These are phyloP conservation scores for Daldinia bambusicola DNA, from an alignment of 495 filamentous ascomycete genomes.

Conservation along the genomic window DNA sequence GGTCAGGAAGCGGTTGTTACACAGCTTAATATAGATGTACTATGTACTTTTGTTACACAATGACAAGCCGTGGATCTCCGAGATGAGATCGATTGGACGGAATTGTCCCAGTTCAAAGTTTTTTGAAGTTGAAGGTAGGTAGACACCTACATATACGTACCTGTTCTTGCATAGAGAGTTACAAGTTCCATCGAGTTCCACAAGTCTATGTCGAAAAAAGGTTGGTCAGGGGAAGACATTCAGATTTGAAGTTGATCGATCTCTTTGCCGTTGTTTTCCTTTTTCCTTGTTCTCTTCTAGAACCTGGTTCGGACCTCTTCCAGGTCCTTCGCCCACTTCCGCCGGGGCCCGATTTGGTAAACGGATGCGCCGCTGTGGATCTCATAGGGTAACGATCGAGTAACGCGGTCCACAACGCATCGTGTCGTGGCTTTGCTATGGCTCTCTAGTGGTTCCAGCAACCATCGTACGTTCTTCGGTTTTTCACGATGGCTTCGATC, in stretches of 20 bases:
- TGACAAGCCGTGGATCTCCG: neutral
- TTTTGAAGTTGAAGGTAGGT: neutral
- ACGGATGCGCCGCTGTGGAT: conserved; percentile 43
- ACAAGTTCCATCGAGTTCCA: conserved; percentile 13
- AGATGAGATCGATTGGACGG: neutral
- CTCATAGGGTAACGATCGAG: conserved; percentile 48
- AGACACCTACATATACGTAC: no score
- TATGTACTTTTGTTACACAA: neutral
- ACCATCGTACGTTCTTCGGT: conserved; percentile 35
- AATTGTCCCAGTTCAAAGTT: neutral
- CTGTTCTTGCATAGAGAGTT: neutral
- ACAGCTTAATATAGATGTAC: neutral
- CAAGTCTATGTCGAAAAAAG: neutral
- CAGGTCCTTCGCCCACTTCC: conserved; percentile 25
- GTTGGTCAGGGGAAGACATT: neutral
- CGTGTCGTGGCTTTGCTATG: conserved; percentile 34
- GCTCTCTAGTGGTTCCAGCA: conserved; percentile 28
- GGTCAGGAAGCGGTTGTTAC: conserved; percentile 3
- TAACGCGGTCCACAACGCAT: conserved; percentile 38
- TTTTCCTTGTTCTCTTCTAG: conserved; percentile 22
- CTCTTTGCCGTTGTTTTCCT: conserved; percentile 24
- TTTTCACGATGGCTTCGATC: conserved; percentile 48
- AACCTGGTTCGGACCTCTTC: conserved; percentile 27
- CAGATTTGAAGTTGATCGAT: neutral
- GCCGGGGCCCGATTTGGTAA: conserved; percentile 30